These are phyloP conservation scores for Triticum dicoccoides DNA, from an alignment of 176 grass and related monocot genomes.

Conservation along the genomic window DNA sequence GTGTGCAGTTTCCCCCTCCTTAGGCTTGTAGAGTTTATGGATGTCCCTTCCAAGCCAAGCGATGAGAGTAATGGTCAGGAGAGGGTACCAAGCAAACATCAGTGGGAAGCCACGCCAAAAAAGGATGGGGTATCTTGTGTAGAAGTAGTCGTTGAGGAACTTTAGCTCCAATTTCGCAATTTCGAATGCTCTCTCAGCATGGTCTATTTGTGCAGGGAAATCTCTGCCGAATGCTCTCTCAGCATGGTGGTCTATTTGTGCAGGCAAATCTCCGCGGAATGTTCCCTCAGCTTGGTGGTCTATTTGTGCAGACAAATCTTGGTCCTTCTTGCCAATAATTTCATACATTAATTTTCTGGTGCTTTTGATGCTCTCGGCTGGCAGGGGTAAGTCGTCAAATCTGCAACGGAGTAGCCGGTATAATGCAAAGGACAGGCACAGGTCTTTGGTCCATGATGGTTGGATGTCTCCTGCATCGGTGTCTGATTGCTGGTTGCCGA, in stretches of 20 bases:
- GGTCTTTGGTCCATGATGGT: background rate
- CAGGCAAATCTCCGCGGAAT: background rate
- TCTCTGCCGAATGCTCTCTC: background rate
- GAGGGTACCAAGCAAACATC: background rate
- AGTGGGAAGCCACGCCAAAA: background rate
- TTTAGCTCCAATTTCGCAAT: background rate
- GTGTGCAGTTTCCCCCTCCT: background rate
- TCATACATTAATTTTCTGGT: background rate
- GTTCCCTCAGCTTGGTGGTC: no score
- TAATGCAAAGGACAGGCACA: constrained; percentile 7
- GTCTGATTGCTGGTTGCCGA: no score
- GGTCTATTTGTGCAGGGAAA: background rate
- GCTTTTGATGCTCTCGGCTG: accelerated
- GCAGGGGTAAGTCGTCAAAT: background rate
- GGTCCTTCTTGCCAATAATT: background rate
- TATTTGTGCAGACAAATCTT: no score
- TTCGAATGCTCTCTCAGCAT: background rate
- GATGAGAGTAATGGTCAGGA: background rate
- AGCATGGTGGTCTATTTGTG: background rate
- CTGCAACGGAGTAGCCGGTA: constrained; percentile 14
- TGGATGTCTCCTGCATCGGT: background rate
- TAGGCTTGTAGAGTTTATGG: background rate
- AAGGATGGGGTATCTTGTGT: constrained; percentile 2
- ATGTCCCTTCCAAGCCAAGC: background rate
- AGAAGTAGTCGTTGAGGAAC: constrained; percentile 21